Base-by-base conservation (phyloP, 139 green algal genomes). In the Chlorella sp. region DNA sequence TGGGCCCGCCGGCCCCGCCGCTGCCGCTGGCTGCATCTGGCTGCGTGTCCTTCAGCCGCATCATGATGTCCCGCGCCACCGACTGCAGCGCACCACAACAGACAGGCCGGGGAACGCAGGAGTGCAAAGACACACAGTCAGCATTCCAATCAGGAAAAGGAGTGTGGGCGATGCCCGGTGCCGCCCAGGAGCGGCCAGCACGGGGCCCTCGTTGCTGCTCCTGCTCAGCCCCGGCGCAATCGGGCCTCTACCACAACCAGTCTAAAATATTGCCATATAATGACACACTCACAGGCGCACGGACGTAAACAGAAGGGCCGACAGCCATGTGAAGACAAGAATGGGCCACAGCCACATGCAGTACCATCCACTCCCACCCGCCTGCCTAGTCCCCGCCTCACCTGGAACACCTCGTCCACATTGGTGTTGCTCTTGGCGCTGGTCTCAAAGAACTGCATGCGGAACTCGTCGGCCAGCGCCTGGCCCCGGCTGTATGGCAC, bases 381-480 rank as follows among this genome's bases (percentile, higher is more conserved):
- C 76, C 16, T 15, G 1, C 48, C 18, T 5, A 24, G 26, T 3
- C 40, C 26, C 36, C 36, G 21, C 24, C 57, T 0, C 42, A 71
- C 57, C 81, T 80, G 83, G 68, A 94, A 94, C 68, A 97, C 95
- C 92, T 99, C 95, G 24, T 97, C 95, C 64, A 99, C 97, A 48
- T 97, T 95, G 21, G 89, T 86, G 86, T 96, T 96, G 75, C 91
- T 94, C 91, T 99, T 99, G 40, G 97, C 97, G 78, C 92, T 97
- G 19, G 97, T 98, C 94, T 99, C 97, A 91, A 98, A 98, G 86
- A 99, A 99, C 18, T 93, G 91, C 39, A 99, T 97, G 22, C 92
- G 88, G 86, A 96, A 99, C 91, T 99, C 98, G 42, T 98, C 93
- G 11, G 98, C 98, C 73, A 99, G 91, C 30, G 96, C 97, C 92